Conservation (phyloP, 192 early-diverging fungal species). For the Backusella sp. region DNA sequence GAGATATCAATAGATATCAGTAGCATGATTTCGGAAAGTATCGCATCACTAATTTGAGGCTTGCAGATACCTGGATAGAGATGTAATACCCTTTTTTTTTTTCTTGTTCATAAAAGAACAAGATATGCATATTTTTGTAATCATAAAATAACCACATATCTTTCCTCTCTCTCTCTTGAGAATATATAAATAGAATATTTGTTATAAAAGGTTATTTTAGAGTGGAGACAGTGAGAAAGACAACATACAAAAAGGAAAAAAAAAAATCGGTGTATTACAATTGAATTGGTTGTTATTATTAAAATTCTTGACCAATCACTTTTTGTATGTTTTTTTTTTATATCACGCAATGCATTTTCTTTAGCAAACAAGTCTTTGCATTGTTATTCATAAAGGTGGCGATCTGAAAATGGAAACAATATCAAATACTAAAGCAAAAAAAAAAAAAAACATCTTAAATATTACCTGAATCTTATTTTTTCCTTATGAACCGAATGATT, state of each 20-base stretch:
- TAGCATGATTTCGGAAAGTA: constrained; percentile 2
- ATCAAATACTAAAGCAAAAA: background rate
- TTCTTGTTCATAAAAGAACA: background rate
- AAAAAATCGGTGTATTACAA: background rate
- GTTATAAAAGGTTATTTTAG: constrained; percentile 3
- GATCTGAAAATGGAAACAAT: too few relatives aligned
- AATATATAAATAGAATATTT: background rate
- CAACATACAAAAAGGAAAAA: background rate
- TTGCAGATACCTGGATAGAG: background rate
- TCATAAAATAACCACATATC: background rate
- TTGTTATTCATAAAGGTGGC: too few relatives aligned
- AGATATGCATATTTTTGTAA: constrained; percentile 2
- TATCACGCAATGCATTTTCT: constrained; percentile 55
- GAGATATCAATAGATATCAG: background rate
- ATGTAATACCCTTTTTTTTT: background rate
- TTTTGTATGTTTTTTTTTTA: constrained; percentile 90
- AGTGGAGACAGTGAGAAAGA: background rate
- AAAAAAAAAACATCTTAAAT: background rate
- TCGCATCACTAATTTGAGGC: background rate
- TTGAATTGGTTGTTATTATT: constrained; percentile 60
- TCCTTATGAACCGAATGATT: too few relatives aligned
- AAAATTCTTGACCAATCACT: constrained; percentile 82
- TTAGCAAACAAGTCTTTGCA: too few relatives aligned
- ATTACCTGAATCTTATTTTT: background rate
- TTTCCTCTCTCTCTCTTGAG: background rate